These are phyloP conservation scores for Botrytis aclada DNA, from an alignment of 2,329 filamentous ascomycete genomes.

Conservation along the genomic window DNA sequence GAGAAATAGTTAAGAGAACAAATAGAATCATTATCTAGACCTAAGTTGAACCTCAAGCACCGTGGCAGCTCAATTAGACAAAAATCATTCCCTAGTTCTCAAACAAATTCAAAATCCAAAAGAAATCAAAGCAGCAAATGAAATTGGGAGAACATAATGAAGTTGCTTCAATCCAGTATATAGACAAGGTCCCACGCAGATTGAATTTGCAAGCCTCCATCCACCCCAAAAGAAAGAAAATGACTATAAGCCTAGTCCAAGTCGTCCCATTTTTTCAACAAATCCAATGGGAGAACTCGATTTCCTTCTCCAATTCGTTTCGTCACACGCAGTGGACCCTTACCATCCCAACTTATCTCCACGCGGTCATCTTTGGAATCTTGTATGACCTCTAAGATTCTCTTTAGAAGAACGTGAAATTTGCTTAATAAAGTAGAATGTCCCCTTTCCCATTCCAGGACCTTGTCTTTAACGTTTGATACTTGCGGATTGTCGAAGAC, in stretches of 20 bases:
- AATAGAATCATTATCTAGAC: background rate
- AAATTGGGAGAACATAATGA: background rate
- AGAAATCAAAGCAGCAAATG: background rate
- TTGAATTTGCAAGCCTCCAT: background rate
- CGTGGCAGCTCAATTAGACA: background rate
- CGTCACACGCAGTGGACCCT: constrained; percentile 26
- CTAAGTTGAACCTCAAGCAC: background rate
- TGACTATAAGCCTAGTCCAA: background rate
- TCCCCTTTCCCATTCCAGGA: constrained; percentile 25
- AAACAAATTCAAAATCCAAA: background rate
- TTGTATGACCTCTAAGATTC: constrained; percentile 27
- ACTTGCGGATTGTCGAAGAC: constrained; percentile 40
- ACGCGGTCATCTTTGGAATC: constrained; percentile 23
- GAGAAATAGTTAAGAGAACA: background rate
- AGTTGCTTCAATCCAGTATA: background rate
- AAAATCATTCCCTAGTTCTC: background rate
- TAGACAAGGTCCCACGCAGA: background rate
- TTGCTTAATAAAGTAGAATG: constrained; percentile 23
- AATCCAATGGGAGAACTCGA: constrained; percentile 28
- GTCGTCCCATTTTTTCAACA: constrained; percentile 17
- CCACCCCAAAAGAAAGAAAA: background rate
- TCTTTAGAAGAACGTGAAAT: constrained; percentile 29
- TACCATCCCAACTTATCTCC: constrained; percentile 24
- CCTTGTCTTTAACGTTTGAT: constrained; percentile 20
- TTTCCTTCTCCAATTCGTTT: constrained; percentile 28